phyloP scores from a whole-genome alignment of 495 filamentous ascomycete genomes.

The Penicillium pancosmium region DNA sequence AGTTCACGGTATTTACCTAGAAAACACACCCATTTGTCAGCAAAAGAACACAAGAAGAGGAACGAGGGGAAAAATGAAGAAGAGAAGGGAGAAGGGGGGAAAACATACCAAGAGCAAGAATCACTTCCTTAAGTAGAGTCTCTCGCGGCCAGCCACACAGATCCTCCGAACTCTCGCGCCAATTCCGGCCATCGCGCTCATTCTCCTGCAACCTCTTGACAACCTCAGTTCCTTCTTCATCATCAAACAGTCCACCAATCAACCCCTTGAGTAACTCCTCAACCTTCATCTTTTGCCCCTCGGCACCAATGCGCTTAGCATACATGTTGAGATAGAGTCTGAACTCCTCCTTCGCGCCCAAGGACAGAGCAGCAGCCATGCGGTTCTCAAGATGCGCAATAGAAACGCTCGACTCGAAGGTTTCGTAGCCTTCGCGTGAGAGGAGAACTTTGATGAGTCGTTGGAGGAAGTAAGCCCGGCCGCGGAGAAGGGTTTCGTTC shows the following conservation, averaged over 20 bases:
- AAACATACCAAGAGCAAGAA: slow-evolving; percentile 85
- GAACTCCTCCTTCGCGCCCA: slow-evolving; percentile 90
- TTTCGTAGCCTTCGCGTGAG: slow-evolving; percentile 85
- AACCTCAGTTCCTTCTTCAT: slow-evolving; percentile 46
- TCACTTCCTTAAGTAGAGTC: slow-evolving; percentile 83
- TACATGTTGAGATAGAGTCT: slow-evolving; percentile 93
- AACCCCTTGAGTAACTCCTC: slow-evolving; percentile 85
- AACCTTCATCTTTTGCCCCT: slow-evolving; percentile 82
- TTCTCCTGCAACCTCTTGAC: slow-evolving; percentile 56
- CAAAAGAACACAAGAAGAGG: slow-evolving; percentile 1
- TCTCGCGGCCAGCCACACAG: slow-evolving; percentile 89
- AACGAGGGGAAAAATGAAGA: background rate
- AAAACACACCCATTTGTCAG: slow-evolving; percentile 30
- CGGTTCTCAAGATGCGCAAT: slow-evolving; percentile 96
- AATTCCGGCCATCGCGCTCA: slow-evolving; percentile 59
- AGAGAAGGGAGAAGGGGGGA: background rate
- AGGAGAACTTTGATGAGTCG: slow-evolving; percentile 84
- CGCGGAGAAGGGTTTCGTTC: slow-evolving; percentile 86
- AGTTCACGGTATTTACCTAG: slow-evolving; percentile 91
- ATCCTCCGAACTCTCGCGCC: slow-evolving; percentile 50
- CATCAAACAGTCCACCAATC: slow-evolving; percentile 67
- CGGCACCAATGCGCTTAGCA: slow-evolving; percentile 88
- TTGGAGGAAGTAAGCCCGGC: slow-evolving; percentile 85
- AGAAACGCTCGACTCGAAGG: slow-evolving; percentile 86
- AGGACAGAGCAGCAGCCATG: slow-evolving; percentile 80